Conservation (phyloP, 371 early-diverging fungal genomes). For the Synchytrium microbalum region DNA sequence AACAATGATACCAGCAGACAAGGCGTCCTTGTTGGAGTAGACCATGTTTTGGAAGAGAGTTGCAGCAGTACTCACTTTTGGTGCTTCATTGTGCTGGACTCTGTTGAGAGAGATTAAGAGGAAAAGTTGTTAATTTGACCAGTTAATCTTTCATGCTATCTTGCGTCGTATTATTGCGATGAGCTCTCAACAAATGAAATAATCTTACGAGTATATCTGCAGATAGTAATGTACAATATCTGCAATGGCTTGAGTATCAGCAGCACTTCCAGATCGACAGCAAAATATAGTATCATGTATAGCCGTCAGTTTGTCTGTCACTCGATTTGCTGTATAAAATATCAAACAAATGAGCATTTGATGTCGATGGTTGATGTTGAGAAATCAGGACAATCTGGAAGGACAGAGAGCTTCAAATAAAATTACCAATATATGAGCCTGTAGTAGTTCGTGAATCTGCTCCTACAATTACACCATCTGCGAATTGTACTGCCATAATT, state of each 20-base stretch:
- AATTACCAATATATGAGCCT: slow-evolving; percentile 86
- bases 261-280: slow-evolving; percentile 97
- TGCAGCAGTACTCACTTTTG: slow-evolving; percentile 88
- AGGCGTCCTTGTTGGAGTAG: slow-evolving; percentile 86
- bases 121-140: not conserved
- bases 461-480: slow-evolving; percentile 95
- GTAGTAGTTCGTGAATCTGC: slow-evolving; percentile 98
- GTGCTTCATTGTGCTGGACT: slow-evolving; percentile 66
- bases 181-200: not conserved
- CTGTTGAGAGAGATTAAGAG: not conserved
- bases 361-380: too few species aligned
- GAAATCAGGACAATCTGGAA: slow-evolving; percentile 1
- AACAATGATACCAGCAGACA: slow-evolving; percentile 97
- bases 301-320: slow-evolving; percentile 98
- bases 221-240: slow-evolving; percentile 91
- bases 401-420: too few species aligned
- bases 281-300: slow-evolving; percentile 95
- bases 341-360: not conserved
- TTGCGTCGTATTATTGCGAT: not conserved
- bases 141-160: slow-evolving; percentile 1
- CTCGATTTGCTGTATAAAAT: slow-evolving; percentile 62
- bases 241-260: slow-evolving; percentile 98
- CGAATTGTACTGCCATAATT: slow-evolving; percentile 96
- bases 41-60: slow-evolving; percentile 88
- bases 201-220: slow-evolving; percentile 74